Evolutionary conservation across 768 basidiomycete species (phyloP).

Genomic region (Hygrocybe punicea): DNA sequence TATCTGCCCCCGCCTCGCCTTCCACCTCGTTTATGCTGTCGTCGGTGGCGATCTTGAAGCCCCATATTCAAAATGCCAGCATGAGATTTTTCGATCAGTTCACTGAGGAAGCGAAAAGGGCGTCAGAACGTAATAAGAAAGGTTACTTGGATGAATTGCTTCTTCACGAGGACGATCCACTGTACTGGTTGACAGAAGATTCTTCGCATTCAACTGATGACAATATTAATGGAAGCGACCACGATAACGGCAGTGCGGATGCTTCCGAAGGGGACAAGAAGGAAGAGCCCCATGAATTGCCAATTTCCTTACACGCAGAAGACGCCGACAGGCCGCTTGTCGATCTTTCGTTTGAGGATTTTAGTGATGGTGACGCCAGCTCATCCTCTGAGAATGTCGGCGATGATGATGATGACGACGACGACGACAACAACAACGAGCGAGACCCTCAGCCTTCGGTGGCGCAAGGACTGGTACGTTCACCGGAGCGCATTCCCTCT

Average conservation of each 20-base stretch:
- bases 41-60: background rate
- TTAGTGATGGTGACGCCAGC: too few relatives aligned
- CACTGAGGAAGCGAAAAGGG: slow-evolving; percentile 51
- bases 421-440: too few relatives aligned
- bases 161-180: slow-evolving; percentile 64
- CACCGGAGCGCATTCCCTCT: background rate
- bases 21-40: background rate
- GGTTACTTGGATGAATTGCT: slow-evolving; percentile 62
- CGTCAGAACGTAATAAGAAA: slow-evolving; percentile 50
- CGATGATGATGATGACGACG: too few relatives aligned
- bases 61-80: slow-evolving; percentile 20
- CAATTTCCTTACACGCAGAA: too few relatives aligned
- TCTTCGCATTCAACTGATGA: slow-evolving; percentile 1
- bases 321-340: too few relatives aligned
- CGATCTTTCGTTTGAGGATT: too few relatives aligned
- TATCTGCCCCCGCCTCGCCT: background rate
- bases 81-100: slow-evolving; percentile 61
- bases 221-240: slow-evolving; percentile 1
- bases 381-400: too few relatives aligned
- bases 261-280: background rate
- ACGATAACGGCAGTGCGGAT: background rate
- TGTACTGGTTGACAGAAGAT: slow-evolving; percentile 51
- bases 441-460: too few relatives aligned
- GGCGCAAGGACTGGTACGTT: too few relatives aligned
- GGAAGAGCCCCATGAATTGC: too few relatives aligned